Evolutionary conservation across 345 rosid genomes (phyloP).

Genomic region (Brassica carinata): DNA sequence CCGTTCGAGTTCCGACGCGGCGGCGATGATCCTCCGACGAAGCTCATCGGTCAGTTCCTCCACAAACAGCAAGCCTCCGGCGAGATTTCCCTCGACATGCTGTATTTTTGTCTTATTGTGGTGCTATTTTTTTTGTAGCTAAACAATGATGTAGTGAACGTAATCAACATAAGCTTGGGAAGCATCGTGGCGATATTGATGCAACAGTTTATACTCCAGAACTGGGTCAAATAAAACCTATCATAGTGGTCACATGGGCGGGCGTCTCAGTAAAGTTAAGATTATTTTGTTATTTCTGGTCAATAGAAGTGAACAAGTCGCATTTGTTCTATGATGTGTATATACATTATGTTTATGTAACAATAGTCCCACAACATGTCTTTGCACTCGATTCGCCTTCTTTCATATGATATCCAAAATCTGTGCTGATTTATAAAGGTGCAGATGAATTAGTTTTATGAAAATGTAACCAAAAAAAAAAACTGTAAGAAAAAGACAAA

Average conservation of each 20-base stretch:
- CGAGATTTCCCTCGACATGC: constrained; percentile 51
- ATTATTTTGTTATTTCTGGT: not conserved
- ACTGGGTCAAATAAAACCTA: constrained; percentile 33
- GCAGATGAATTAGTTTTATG: too few relatives aligned
- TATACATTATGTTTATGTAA: constrained; percentile 5
- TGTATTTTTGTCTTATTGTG: not conserved
- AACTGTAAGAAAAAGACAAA: too few relatives aligned
- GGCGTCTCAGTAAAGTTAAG: constrained; percentile 13
- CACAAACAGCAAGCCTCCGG: constrained; percentile 59
- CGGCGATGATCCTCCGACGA: constrained; percentile 47
- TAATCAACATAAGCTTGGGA: constrained; percentile 89
- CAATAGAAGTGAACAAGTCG: too few relatives aligned
- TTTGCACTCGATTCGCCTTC: not conserved
- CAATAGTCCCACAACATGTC: constrained; percentile 3
- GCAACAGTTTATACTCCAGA: constrained; percentile 57
- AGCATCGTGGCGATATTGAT: constrained; percentile 81
- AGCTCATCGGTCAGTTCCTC: constrained; percentile 52
- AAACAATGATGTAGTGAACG: constrained; percentile 83
- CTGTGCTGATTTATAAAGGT: too few relatives aligned
- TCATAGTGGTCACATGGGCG: not conserved
- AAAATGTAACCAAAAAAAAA: too few relatives aligned
- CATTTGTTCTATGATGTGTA: constrained; percentile 10
- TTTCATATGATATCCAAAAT: too few relatives aligned
- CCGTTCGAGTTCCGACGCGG: constrained; percentile 44
- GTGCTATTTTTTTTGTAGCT: constrained; percentile 57